Evolutionary conservation across 2,329 filamentous ascomycete species (phyloP), one percentile per base, ranked within the genome.

Genomic region (Lasiodiplodia theobromae): DNA sequence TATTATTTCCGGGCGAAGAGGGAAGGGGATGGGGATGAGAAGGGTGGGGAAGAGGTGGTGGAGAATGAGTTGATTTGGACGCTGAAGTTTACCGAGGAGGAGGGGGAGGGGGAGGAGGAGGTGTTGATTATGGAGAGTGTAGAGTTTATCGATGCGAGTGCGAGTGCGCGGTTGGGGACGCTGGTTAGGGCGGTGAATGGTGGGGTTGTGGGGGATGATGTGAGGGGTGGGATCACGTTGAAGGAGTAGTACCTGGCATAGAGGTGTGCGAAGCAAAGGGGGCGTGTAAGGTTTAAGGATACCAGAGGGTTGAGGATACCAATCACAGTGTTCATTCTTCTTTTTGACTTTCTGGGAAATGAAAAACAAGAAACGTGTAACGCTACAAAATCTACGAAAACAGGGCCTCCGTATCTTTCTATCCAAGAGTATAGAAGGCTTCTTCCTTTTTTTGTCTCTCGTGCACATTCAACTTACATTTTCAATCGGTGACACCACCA

Each of bases 101-200:
- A n/a, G 57, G 56, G 25, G 31, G n/a, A n/a, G n/a, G n/a, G n/a
- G n/a, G n/a, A 10, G 28, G 57, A 3, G 21, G 57, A 23, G 16
- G 57, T 62, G 38, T 2, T 44, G 57, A 62, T 62, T 18, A 25
- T 28, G 40, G 57, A 62, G 57, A 62, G 57, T 3, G 57, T 47
- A 7, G 57, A 62, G 57, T 62, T n/a, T 21, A 14, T 62, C 10
- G 57, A 62, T 62, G 57, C 57, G 57, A 23, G 34, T 21, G 57
- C 57, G 57, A 62, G 57, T 47, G 57, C 57, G 57, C 21, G 57
- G 57, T n/a, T 62, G 57, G 57, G 57, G 25, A 49, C 38, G 40
- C 25, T 44, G 57, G 40, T 62, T 12, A 25, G 57, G 37, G 57
- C 16, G 57, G 38, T n/a, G 40, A 37, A 62, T 47, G 57, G 57